phyloP scores from a whole-genome alignment of 345 rosid species.

The Microthlaspi erraticum region DNA sequence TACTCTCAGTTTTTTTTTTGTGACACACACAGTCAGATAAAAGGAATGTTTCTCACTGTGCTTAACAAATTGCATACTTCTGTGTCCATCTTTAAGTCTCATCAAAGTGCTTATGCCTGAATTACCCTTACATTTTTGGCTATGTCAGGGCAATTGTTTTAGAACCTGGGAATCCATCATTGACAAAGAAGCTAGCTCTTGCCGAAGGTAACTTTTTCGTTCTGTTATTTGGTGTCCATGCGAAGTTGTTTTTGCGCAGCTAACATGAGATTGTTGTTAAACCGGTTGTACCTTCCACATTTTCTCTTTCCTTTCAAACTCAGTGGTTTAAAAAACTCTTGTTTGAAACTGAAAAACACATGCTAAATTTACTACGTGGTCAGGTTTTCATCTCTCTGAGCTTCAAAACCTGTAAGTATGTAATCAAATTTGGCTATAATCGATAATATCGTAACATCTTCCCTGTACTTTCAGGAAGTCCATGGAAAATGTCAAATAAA shows the following conservation, averaged over 20 bases:
- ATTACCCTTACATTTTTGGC: constrained; percentile 19
- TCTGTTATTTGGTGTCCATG: constrained; percentile 12
- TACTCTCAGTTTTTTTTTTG: constrained; percentile 17
- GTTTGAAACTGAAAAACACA: constrained; percentile 30
- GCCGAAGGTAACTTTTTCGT: constrained; percentile 70
- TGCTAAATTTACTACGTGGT: constrained; percentile 29
- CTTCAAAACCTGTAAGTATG: constrained; percentile 23
- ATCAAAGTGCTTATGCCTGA: constrained; percentile 28
- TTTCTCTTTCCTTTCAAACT: constrained; percentile 19
- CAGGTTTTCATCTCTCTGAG: constrained; percentile 27
- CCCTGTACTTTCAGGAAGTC: constrained; percentile 61
- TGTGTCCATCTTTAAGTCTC: constrained; percentile 25
- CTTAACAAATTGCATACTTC: constrained; percentile 16
- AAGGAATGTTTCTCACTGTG: constrained; percentile 19
- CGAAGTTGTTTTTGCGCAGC: background rate
- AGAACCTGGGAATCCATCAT: constrained; percentile 81
- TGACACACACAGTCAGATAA: background rate
- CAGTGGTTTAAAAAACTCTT: constrained; percentile 23
- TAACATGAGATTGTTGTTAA: constrained; percentile 21
- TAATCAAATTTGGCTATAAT: no score
- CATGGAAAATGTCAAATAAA: constrained; percentile 66
- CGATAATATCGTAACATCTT: constrained; percentile 27
- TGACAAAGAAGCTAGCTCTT: constrained; percentile 75
- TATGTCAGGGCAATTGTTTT: constrained; percentile 82
- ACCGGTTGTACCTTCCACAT: constrained; percentile 19